Conservation (phyloP, 2,329 filamentous ascomycete species). For the Lachnellula hyalina region DNA sequence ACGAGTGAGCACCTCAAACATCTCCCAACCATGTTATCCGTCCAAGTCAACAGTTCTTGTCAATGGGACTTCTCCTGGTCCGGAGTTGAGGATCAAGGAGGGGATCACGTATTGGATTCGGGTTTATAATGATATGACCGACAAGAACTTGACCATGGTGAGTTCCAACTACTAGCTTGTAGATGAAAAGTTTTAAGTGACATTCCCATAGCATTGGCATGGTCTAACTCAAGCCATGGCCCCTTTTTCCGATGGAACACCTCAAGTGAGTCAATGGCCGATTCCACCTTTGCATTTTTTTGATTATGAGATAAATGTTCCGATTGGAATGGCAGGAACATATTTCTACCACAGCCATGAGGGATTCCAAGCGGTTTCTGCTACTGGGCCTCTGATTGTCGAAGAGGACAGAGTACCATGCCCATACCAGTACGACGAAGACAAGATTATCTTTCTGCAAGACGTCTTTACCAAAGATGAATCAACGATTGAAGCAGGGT, state of each 20-base stretch:
- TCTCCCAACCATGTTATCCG: conserved; percentile 34
- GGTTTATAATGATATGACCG: conserved; percentile 47
- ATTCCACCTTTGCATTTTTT: conserved; percentile 48
- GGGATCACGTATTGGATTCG: conserved; percentile 45
- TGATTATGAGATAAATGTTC: conserved; percentile 47
- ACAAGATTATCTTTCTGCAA: conserved; percentile 48
- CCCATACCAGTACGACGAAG: conserved; percentile 59
- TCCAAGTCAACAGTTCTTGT: conserved; percentile 36
- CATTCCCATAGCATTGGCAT: conserved; percentile 46
- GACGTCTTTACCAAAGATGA: conserved; percentile 56
- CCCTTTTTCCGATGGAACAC: conserved; percentile 48
- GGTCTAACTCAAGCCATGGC: conserved; percentile 44
- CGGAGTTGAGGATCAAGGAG: conserved; percentile 37
- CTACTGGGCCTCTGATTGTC: conserved; percentile 45
- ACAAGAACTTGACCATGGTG: conserved; percentile 47
- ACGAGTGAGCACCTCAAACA: conserved; percentile 34
- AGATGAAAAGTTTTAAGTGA: not conserved
- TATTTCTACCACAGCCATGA: conserved; percentile 55
- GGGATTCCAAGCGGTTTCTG: conserved; percentile 46
- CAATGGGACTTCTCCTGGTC: conserved; percentile 46
- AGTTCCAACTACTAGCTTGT: not conserved
- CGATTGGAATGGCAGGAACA: conserved; percentile 42
- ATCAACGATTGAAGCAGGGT: conserved; percentile 42
- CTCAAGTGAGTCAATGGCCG: conserved; percentile 47
- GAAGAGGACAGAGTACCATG: conserved; percentile 25